Percentiles rank a stretch among this genome's conserved stretches.
phyloP scores from a whole-genome alignment of 177 flowering plant genomes.

The Viscum album region DNA sequence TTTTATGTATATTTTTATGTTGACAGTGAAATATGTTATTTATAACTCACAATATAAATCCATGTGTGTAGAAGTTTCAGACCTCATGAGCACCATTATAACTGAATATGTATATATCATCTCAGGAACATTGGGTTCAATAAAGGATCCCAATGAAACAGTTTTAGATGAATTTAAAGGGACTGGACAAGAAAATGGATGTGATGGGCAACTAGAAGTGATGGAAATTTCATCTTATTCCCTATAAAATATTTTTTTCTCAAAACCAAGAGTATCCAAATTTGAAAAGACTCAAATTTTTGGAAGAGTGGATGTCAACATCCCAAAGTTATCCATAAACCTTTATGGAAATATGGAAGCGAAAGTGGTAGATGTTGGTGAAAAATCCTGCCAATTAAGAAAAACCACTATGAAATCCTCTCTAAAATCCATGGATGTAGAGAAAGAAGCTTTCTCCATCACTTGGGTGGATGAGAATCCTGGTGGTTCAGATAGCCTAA shows the following conservation, averaged over 20 bases:
- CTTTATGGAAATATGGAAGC: slow-evolving; percentile 16
- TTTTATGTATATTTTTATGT: no score
- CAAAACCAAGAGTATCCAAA: slow-evolving; percentile 18
- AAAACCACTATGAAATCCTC: slow-evolving; percentile 38
- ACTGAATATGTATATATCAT: slow-evolving; percentile 39
- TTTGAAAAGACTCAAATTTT: slow-evolving; percentile 5
- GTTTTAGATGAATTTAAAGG: slow-evolving; percentile 15
- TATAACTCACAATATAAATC: no score
- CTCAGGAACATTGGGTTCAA: slow-evolving; percentile 21
- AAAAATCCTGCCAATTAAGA: slow-evolving; percentile 14
- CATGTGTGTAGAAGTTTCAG: slow-evolving; percentile 16
- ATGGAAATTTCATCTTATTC: slow-evolving; percentile 18
- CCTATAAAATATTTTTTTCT: slow-evolving; percentile 7
- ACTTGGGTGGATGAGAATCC: slow-evolving; percentile 82
- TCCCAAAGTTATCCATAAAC: slow-evolving; percentile 16
- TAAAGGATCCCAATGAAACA: slow-evolving; percentile 4
- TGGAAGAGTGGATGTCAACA: slow-evolving; percentile 8
- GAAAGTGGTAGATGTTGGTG: slow-evolving; percentile 13
- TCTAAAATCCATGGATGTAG: slow-evolving; percentile 39
- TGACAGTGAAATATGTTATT: no score
- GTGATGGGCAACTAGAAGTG: slow-evolving; percentile 10
- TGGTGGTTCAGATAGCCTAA: slow-evolving; percentile 16
- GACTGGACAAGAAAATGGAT: slow-evolving; percentile 4
- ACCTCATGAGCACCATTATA: slow-evolving; percentile 47
- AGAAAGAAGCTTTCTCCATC: slow-evolving; percentile 38